phyloP scores from a whole-genome alignment of 73 alveolate genomes.

The Paramecium pentaurelia region DNA sequence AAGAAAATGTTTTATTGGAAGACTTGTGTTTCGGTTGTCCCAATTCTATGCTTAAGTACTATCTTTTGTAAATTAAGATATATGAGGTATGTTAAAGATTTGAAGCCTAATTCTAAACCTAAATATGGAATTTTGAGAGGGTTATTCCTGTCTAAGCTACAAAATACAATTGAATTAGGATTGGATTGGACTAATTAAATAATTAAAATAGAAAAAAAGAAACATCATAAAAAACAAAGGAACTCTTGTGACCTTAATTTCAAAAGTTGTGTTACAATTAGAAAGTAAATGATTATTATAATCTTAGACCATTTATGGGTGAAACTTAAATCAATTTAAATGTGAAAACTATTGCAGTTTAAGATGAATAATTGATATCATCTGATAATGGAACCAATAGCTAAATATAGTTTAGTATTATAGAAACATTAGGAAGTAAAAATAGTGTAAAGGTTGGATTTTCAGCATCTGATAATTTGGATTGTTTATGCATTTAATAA shows the following conservation, averaged over 20 bases:
- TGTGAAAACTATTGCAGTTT: background rate
- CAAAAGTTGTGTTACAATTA: background rate
- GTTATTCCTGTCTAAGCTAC: background rate
- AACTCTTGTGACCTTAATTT: background rate
- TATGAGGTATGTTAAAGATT: background rate
- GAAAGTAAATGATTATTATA: background rate
- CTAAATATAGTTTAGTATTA: background rate
- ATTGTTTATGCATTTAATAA: background rate
- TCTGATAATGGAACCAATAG: background rate
- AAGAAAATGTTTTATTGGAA: background rate
- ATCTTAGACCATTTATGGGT: background rate
- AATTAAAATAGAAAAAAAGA: background rate
- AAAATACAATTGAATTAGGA: background rate
- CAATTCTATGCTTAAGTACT: background rate
- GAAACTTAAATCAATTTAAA: background rate
- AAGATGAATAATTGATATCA: background rate
- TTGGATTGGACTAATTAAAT: background rate
- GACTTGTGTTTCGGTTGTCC: conserved; percentile 41
- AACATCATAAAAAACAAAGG: background rate
- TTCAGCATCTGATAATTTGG: background rate
- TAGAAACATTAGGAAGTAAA: background rate
- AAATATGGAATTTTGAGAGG: conserved; percentile 28
- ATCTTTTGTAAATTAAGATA: background rate
- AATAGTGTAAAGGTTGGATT: background rate
- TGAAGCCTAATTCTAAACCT: background rate